A percentile compares a stretch with the other conserved stretches of the same genome.
These are phyloP conservation scores for Lasiodiplodia sp. DNA, from an alignment of 2,329 filamentous ascomycete species.

Conservation along the genomic window DNA sequence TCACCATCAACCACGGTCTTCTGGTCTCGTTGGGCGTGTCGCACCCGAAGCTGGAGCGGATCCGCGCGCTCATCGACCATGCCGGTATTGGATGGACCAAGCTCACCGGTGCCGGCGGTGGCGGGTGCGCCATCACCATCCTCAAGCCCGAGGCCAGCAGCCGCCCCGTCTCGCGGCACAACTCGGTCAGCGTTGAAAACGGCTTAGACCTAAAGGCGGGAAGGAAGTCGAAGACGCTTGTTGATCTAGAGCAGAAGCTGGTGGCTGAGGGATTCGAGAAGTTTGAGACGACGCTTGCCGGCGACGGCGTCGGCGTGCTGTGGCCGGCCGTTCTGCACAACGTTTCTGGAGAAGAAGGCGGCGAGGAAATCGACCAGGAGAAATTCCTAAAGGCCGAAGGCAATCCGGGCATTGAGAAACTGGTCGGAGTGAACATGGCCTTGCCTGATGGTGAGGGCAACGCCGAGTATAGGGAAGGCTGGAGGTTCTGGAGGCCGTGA, in stretches of 20 bases:
- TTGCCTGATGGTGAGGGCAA: conserved; percentile 32
- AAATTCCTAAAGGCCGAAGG: conserved; percentile 85
- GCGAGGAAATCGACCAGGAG: conserved; percentile 92
- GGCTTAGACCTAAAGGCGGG: conserved; percentile 47
- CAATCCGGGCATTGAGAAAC: conserved; percentile 81
- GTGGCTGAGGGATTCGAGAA: conserved; percentile 72
- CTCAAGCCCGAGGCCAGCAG: conserved; percentile 67
- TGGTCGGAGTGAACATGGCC: conserved; percentile 73
- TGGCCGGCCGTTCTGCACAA: conserved; percentile 93
- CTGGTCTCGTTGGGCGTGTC: conserved; percentile 92
- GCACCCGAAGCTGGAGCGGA: conserved; percentile 88
- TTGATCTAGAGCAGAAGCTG: conserved; percentile 68
- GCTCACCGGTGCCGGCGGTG: conserved; percentile 92
- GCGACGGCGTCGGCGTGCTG: conserved; percentile 91
- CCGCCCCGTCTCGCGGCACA: conserved; percentile 29
- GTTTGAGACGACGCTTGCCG: conserved; percentile 89
- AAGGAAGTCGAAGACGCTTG: conserved; percentile 59
- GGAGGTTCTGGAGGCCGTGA: conserved; percentile 50
- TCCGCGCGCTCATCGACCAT: conserved; percentile 84
- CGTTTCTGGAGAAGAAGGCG: conserved; percentile 79
- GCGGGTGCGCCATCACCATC: conserved; percentile 93
- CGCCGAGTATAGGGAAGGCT: conserved; percentile 45
- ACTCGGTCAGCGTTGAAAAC: neutral
- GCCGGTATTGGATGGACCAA: conserved; percentile 96
- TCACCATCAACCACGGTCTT: conserved; percentile 92